Base-by-base conservation (phyloP, 768 basidiomycete genomes). In the Phaeotremella skinneri region DNA sequence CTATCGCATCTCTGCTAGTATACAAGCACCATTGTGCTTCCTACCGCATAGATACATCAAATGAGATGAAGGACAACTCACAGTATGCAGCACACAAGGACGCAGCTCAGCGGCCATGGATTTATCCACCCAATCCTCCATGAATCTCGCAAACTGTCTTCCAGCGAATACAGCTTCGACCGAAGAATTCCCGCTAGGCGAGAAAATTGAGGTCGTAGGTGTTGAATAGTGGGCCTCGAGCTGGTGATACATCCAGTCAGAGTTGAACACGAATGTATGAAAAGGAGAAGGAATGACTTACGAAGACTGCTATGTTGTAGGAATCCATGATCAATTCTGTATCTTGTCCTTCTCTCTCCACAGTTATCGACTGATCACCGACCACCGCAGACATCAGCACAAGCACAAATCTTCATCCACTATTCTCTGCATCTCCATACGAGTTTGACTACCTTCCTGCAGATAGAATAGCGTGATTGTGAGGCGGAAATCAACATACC, bases 111-210 rank as follows among this genome's bases (percentile, higher is more conserved):
- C 47, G 3, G 55, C 55, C 45, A 56, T 23, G 30, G 42, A 34
- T 48, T 37, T 49, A 26, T 56, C 49, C 29, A 56, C 55, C 55
- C 55, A 56, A 5, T 56, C 42, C 34, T 56, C 55, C 5, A 56
- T 29, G 47, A 56, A 56, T 7, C 55, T 6, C 7, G 55, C 30
- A 26, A 26, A 34, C 20, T 56, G 27, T 49, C 55, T 5, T 49
- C 55, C 47, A 3, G 9, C 11, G 37, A 50, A 42, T 49, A 13
- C 9, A 29, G 31, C 17, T 52, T 16, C 13, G 21, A n/a, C n/a
- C 13, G 26, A 21, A 31, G 14, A 27, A 52, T 27, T 52, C 13
- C 29, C 21, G 31, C 16, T 13, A 6, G 29, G 13, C 14, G 14
- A 21, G 54, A 20, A 55, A 5, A 52, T 32, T 9, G 51, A 52